Conservation (phyloP, 2,329 filamentous ascomycete genomes). For the Exophiala phaeomuriformis region DNA sequence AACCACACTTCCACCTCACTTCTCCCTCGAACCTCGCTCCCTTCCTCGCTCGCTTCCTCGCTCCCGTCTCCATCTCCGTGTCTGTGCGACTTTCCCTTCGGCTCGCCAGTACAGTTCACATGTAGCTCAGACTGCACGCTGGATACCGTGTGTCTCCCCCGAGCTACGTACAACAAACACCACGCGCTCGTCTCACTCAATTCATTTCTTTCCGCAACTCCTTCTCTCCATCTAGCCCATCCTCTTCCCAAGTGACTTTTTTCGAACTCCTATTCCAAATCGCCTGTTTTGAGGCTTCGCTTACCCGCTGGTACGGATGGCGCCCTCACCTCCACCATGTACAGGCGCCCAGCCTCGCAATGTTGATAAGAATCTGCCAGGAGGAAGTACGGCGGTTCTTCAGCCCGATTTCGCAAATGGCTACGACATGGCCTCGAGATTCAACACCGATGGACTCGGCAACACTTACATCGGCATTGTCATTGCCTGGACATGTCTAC, state of each 20-base stretch:
- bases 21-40: constrained; percentile 7
- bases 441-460: constrained; percentile 27
- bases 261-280: constrained; percentile 13
- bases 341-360: constrained; percentile 9
- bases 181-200: constrained; percentile 18
- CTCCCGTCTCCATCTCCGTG: background rate
- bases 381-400: background rate
- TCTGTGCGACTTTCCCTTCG: constrained; percentile 8
- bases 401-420: constrained; percentile 14
- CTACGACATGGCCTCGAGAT: constrained; percentile 24
- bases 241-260: constrained; percentile 11
- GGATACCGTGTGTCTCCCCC: constrained; percentile 2
- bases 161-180: constrained; percentile 5
- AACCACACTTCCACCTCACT: background rate
- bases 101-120: constrained; percentile 2
- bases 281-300: constrained; percentile 3
- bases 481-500: constrained; percentile 31
- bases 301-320: constrained; percentile 22
- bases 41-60: constrained; percentile 2
- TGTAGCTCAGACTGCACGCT: background rate
- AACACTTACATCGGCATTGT: constrained; percentile 25
- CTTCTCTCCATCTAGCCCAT: constrained; percentile 12
- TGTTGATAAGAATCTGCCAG: constrained; percentile 9
- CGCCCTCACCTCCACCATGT: constrained; percentile 13
- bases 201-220: constrained; percentile 14